A percentile compares a stretch with the other conserved stretches of the same genome.
Conservation (phyloP, 2,329 filamentous ascomycete species). For the Trichoderma breve region DNA sequence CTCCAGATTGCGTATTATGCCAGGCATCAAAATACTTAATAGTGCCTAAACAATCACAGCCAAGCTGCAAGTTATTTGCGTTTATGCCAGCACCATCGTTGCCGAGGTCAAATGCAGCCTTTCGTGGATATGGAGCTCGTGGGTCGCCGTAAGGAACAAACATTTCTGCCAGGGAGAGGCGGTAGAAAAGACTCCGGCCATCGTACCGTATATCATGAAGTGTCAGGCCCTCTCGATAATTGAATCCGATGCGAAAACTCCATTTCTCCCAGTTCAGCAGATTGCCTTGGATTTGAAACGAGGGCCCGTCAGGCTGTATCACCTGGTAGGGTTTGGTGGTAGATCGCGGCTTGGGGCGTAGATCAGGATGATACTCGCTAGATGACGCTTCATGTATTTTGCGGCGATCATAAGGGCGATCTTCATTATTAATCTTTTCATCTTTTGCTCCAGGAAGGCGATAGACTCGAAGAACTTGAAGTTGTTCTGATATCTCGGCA, state of each 20-base stretch:
- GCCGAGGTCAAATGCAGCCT: constrained; percentile 69
- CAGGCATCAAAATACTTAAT: constrained; percentile 44
- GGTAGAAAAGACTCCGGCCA: constrained; percentile 51
- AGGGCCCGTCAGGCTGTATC: not conserved
- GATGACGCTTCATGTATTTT: not conserved
- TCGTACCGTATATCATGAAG: constrained; percentile 68
- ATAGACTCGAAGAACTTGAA: not conserved
- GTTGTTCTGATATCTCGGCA: not conserved
- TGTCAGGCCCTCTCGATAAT: constrained; percentile 60
- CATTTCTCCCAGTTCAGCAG: not conserved
- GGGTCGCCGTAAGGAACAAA: constrained; percentile 5
- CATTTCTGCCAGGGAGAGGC: not conserved
- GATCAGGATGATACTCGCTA: not conserved
- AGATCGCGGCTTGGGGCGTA: not conserved
- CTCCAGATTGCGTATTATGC: not conserved
- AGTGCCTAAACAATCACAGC: constrained; percentile 59
- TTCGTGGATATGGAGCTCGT: constrained; percentile 59
- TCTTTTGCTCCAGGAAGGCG: not conserved
- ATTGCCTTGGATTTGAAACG: not conserved
- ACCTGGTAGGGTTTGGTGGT: not conserved
- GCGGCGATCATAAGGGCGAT: not conserved
- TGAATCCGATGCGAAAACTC: not conserved
- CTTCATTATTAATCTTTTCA: not conserved
- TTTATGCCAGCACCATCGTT: constrained; percentile 63
- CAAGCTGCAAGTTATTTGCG: constrained; percentile 64